phyloP scores from a whole-genome alignment of 768 basidiomycete species.

The Tephrocybe sp. region DNA sequence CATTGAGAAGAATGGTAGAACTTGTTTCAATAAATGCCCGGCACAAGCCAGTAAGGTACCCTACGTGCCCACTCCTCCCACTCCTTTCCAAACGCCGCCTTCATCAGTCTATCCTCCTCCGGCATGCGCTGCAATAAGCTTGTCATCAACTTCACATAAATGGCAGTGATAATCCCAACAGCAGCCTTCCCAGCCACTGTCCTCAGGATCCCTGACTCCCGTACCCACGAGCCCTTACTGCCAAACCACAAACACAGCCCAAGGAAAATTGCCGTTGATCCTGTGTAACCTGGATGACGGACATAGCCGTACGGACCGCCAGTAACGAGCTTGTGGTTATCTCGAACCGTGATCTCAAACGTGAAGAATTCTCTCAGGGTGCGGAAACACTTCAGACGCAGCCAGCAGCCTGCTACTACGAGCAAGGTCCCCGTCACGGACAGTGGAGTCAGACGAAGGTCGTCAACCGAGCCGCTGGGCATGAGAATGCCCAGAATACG shows the following conservation, averaged over 20 bases:
- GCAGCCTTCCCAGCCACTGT: conserved; percentile 20
- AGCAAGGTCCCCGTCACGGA: conserved; percentile 31
- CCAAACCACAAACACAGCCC: conserved; percentile 11
- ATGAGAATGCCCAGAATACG: neutral
- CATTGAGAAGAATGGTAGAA: neutral
- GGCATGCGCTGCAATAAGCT: conserved; percentile 20
- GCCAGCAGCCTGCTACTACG: conserved; percentile 25
- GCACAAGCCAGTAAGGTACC: conserved; percentile 29
- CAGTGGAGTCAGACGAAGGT: conserved; percentile 20
- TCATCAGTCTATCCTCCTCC: conserved; percentile 29
- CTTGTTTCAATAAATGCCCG: conserved; percentile 15
- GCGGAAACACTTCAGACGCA: conserved; percentile 38
- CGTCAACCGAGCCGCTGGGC: neutral
- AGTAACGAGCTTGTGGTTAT: too few relatives aligned
- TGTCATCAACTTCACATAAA: conserved; percentile 12
- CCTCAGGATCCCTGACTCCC: conserved; percentile 28
- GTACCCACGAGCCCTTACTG: neutral
- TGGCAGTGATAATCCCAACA: conserved; percentile 8
- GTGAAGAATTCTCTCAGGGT: conserved; percentile 37
- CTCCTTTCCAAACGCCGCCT: conserved; percentile 27
- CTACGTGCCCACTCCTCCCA: conserved; percentile 28
- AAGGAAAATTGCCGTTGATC: neutral
- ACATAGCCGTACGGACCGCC: conserved; percentile 38
- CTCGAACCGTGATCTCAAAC: conserved; percentile 32
- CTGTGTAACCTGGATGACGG: conserved; percentile 37